Evolutionary conservation across 1,284 basidiomycete species (phyloP).

Genomic region (Cryptococcus sp.): DNA sequence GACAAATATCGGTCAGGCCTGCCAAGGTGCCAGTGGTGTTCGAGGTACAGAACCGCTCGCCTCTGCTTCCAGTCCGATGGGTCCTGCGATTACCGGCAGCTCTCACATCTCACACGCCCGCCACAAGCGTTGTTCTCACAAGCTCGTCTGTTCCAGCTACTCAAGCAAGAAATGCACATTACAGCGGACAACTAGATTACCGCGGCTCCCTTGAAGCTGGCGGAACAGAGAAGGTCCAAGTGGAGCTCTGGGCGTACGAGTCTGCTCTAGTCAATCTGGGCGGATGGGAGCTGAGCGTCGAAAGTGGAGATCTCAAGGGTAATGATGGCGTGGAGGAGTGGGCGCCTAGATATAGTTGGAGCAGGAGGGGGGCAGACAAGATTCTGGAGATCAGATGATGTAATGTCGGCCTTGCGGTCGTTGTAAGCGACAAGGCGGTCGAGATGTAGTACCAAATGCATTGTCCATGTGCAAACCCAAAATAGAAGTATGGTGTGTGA

Average conservation of each 20-base stretch:
- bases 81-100: conserved; percentile 32
- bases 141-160: background rate
- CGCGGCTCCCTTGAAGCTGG: conserved; percentile 32
- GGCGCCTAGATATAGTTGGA: conserved; percentile 18
- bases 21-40: conserved; percentile 61
- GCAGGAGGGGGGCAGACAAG: conserved; percentile 15
- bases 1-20: conserved; percentile 1
- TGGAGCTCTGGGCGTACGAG: conserved; percentile 31
- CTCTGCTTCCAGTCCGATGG: conserved; percentile 33
- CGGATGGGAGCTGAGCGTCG: conserved; percentile 37
- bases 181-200: conserved; percentile 27
- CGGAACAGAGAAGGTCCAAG: conserved; percentile 8
- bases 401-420: background rate
- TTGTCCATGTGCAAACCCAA: too few relatives aligned
- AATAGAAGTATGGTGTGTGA: too few relatives aligned
- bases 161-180: conserved; percentile 8
- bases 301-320: conserved; percentile 27
- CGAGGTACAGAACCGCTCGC: conserved; percentile 62
- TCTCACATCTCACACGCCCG: conserved; percentile 2
- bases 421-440: too few relatives aligned
- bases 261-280: conserved; percentile 29
- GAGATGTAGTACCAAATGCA: too few relatives aligned
- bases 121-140: background rate
- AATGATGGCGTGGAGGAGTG: conserved; percentile 8
- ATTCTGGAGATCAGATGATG: conserved; percentile 10